Percentiles rank a stretch among this genome's conserved stretches.
Evolutionary conservation across 108 stramenopile species (phyloP).

Genomic region (Fistulifera solaris): DNA sequence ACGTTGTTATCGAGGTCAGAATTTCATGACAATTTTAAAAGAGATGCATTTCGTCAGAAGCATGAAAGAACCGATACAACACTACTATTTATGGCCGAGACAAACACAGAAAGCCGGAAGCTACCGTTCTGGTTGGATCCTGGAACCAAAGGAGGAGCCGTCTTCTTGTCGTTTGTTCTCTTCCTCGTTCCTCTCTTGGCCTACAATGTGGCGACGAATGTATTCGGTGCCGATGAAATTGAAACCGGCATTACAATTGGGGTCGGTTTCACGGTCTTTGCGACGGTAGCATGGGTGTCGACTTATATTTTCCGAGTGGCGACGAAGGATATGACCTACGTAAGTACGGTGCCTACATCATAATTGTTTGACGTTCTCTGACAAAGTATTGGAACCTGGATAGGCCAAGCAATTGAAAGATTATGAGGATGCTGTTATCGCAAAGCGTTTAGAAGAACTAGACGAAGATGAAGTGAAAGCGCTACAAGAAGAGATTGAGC

Average conservation of each 20-base stretch:
- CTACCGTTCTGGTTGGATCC: constrained; percentile 80
- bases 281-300: constrained; percentile 60
- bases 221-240: constrained; percentile 59
- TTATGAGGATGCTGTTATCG: constrained; percentile 96
- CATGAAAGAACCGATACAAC: too few relatives aligned
- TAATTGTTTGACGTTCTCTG: too few relatives aligned
- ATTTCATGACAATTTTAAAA: too few relatives aligned
- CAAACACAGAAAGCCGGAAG: constrained; percentile 5
- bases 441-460: constrained; percentile 90
- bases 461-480: constrained; percentile 93
- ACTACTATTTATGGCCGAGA: too few relatives aligned
- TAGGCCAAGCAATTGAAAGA: constrained; percentile 88
- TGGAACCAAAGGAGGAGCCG: constrained; percentile 76
- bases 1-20: too few relatives aligned
- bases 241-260: constrained; percentile 72
- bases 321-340: constrained; percentile 98
- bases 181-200: constrained; percentile 62
- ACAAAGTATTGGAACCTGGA: too few relatives aligned
- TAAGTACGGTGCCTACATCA: constrained; percentile 26
- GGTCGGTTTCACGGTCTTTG: constrained; percentile 65
- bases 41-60: too few relatives aligned
- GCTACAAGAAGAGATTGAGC: constrained; percentile 71
- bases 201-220: constrained; percentile 45
- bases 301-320: constrained; percentile 94
- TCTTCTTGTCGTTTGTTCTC: constrained; percentile 61